Evolutionary conservation across 2,329 filamentous ascomycete species (phyloP), one percentile per base, ranked within the genome.

Genomic region (Colletotrichum cuscutae): DNA sequence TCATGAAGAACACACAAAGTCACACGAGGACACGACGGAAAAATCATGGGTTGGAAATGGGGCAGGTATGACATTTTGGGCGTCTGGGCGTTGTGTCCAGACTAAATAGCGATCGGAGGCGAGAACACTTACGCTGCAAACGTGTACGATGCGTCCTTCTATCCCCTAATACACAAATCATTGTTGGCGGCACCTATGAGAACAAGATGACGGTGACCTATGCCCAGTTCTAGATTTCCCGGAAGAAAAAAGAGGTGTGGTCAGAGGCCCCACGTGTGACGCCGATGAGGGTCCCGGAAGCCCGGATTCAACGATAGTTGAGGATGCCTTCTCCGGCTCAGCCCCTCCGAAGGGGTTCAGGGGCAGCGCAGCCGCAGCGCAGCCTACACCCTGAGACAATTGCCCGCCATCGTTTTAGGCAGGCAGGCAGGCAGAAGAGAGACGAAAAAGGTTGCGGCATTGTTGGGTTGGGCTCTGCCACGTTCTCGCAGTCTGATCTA

Each of bases 401-500:
- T 63, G 19, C 19, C 42, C 46, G 37, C 15, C 22, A 53, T 19
- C 32, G 49, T n/a, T 64, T 64, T 54, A 15, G 49, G 49, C 61
- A 11, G 42, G 60, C 60, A 63, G 42, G 13, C 42, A 35, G 37
- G 6, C 13, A 42, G 13, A 19, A 42, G 37, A 42, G 37, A 19
- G 37, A 42, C 13, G 9, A 22, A n/a, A n/a, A 49, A 49, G 42
- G 37, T 42, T 42, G 37, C 22, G 42, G 7, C 19, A 19, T 42
- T 42, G 37, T 42, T 42, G 22, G 24, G 12, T 54, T 64, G 61
- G 30, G 61, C 15, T 35, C 13, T 64, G 46, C 61, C 1, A 64
- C 12, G 8, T 32, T 11, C 46, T 19, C 61, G n/a, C 42, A 49
- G n/a, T 64, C 46, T 57, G 52, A 57, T 65, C 62, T 65, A 65